Conservation (phyloP, 2,329 filamentous ascomycete species). For the Claviceps humidiphila region DNA sequence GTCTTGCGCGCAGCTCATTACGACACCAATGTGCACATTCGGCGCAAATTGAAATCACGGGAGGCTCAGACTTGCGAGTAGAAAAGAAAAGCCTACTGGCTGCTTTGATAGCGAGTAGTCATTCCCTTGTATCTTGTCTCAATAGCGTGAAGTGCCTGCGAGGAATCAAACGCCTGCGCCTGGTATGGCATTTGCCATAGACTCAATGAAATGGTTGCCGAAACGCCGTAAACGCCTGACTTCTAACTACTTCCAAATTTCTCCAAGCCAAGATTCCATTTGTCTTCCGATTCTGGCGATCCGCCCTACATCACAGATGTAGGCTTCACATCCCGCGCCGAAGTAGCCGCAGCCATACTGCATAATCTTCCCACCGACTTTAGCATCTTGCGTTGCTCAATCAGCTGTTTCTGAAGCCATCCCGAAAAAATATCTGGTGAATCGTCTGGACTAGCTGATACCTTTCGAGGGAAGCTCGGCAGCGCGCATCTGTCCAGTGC, state of each 20-base stretch:
- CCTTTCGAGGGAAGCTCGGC: conserved; percentile 62
- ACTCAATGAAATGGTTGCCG: neutral
- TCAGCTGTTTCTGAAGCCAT: neutral
- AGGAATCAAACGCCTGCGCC: neutral
- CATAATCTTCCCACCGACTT: neutral
- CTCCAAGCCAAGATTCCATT: neutral
- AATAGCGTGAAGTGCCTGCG: neutral
- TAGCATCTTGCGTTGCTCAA: neutral
- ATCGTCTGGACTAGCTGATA: conserved; percentile 10
- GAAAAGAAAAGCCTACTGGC: too few species aligned
- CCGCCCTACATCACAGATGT: neutral
- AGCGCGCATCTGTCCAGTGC: conserved; percentile 48
- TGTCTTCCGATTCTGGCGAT: neutral
- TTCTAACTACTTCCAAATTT: neutral
- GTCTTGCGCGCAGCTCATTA: too few species aligned
- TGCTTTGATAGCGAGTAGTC: neutral
- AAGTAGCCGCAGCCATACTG: neutral
- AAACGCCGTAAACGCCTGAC: conserved; percentile 1
- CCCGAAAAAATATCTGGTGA: neutral
- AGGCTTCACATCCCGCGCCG: neutral
- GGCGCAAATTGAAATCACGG: too few species aligned
- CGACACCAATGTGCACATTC: too few species aligned
- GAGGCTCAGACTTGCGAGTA: too few species aligned
- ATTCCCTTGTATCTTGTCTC: neutral
- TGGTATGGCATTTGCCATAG: neutral